Percentiles rank a stretch among this genome's conserved stretches.
Evolutionary conservation across 2,329 filamentous ascomycete species (phyloP).

Genomic region (Bimuria novae-zelandiae): DNA sequence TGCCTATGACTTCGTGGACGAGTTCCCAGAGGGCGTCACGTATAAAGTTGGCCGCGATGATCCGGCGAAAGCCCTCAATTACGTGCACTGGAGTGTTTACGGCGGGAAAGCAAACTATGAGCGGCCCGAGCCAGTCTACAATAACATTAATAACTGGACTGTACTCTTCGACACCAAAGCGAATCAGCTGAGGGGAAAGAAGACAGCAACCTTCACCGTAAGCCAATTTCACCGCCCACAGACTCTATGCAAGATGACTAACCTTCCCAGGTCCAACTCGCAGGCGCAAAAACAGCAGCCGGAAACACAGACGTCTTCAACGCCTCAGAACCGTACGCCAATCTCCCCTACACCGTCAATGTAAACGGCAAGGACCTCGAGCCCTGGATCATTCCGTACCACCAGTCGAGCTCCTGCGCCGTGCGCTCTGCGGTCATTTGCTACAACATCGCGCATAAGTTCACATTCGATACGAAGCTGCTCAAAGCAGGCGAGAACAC

Average conservation of each 20-base stretch:
- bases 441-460: slow-evolving; percentile 65
- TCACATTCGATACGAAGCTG: slow-evolving; percentile 57
- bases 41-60: slow-evolving; percentile 62
- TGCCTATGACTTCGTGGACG: slow-evolving; percentile 61
- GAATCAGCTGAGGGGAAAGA: slow-evolving; percentile 45
- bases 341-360: slow-evolving; percentile 58
- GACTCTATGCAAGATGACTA: slow-evolving; percentile 49
- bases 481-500: slow-evolving; percentile 60
- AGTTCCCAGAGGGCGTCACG: slow-evolving; percentile 63
- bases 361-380: slow-evolving; percentile 54
- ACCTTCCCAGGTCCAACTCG: slow-evolving; percentile 64
- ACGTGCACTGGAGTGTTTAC: slow-evolving; percentile 69
- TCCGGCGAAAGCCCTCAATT: slow-evolving; percentile 60
- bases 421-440: slow-evolving; percentile 64
- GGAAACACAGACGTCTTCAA: slow-evolving; percentile 66
- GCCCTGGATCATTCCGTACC: slow-evolving; percentile 64
- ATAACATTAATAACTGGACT: slow-evolving; percentile 32
- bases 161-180: slow-evolving; percentile 20
- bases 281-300: slow-evolving; percentile 63
- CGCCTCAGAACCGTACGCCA: slow-evolving; percentile 56
- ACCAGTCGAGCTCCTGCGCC: slow-evolving; percentile 50
- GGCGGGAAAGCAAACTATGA: slow-evolving; percentile 58
- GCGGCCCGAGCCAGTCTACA: slow-evolving; percentile 50
- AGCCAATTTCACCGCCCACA: slow-evolving; percentile 54
- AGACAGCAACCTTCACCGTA: slow-evolving; percentile 63